phyloP scores from a whole-genome alignment of 371 early-diverging fungal genomes.

The Chytridium lagenaria region DNA sequence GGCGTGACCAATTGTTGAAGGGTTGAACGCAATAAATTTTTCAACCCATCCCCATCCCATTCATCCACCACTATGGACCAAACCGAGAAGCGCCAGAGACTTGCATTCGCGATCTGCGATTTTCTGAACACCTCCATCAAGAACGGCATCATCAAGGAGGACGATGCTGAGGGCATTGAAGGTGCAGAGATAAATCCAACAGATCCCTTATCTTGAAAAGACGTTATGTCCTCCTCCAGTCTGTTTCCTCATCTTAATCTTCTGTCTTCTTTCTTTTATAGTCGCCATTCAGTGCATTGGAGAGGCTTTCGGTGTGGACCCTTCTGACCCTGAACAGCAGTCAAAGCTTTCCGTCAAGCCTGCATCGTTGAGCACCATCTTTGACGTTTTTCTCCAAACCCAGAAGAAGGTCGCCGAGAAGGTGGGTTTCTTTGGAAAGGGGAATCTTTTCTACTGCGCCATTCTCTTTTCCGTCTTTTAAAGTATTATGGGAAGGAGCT shows the following conservation, averaged over 20 bases:
- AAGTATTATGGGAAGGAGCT: too few species aligned
- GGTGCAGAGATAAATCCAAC: slow-evolving; percentile 52
- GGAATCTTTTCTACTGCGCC: too few species aligned
- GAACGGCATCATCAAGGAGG: slow-evolving; percentile 77
- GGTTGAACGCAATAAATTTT: too few species aligned
- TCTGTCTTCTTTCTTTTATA: slow-evolving; percentile 25
- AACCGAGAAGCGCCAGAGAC: slow-evolving; percentile 38
- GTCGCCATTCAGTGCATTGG: slow-evolving; percentile 94
- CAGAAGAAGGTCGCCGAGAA: slow-evolving; percentile 54
- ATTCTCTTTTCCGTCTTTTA: not conserved
- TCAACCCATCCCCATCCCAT: too few species aligned
- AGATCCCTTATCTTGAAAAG: too few species aligned
- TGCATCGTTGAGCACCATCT: slow-evolving; percentile 77
- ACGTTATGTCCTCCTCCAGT: too few species aligned
- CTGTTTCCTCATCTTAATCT: not conserved
- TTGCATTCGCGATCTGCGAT: slow-evolving; percentile 89
- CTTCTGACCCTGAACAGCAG: slow-evolving; percentile 70
- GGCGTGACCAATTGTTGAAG: too few species aligned
- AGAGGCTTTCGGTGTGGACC: slow-evolving; percentile 90
- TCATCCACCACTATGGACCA: not conserved
- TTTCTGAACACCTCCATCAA: slow-evolving; percentile 81
- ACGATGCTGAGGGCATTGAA: slow-evolving; percentile 90
- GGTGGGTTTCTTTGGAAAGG: slow-evolving; percentile 3
- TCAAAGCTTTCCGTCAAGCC: slow-evolving; percentile 82
- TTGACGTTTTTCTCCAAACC: slow-evolving; percentile 88